These are phyloP conservation scores for Parachlorella kessleri DNA, from an alignment of 139 green algal genomes.

Conservation along the genomic window DNA sequence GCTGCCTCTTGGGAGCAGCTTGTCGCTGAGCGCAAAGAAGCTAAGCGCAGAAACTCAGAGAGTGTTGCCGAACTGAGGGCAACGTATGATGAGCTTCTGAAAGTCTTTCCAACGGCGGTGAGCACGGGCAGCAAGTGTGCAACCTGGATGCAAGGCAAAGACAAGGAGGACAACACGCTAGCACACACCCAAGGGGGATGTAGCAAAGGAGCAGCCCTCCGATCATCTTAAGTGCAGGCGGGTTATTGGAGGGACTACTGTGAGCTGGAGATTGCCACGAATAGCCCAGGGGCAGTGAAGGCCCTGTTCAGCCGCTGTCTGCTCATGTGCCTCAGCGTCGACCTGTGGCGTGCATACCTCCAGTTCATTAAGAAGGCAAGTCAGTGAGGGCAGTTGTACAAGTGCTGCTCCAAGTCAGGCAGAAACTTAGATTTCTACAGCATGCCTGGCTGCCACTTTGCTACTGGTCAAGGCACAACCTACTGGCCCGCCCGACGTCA, in stretches of 20 bases:
- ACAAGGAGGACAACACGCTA: background rate
- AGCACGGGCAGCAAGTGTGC: no score
- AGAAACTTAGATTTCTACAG: no score
- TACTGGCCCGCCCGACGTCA: no score
- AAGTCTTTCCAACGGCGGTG: conserved; percentile 69
- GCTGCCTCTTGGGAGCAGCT: conserved; percentile 36
- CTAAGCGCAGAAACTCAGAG: background rate
- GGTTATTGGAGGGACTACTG: conserved; percentile 70
- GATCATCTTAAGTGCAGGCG: conserved; percentile 38
- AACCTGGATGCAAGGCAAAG: background rate
- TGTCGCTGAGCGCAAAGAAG: conserved; percentile 14
- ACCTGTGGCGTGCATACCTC: conserved; percentile 85
- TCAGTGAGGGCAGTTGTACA: conserved; percentile 6
- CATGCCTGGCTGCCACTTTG: no score
- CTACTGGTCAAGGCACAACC: no score
- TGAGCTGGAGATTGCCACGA: conserved; percentile 55
- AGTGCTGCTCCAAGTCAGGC: no score
- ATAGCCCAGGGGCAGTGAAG: conserved; percentile 53
- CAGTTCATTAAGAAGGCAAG: conserved; percentile 75
- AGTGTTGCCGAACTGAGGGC: conserved; percentile 20
- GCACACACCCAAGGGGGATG: background rate
- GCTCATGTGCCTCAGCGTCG: conserved; percentile 69
- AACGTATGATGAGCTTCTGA: conserved; percentile 69
- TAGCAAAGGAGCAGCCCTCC: background rate
- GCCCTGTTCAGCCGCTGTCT: conserved; percentile 84